A percentile compares a stretch with the other conserved stretches of the same genome.
Evolutionary conservation across 192 early-diverging fungal genomes (phyloP).

Genomic region (Backusella morwellensis): DNA sequence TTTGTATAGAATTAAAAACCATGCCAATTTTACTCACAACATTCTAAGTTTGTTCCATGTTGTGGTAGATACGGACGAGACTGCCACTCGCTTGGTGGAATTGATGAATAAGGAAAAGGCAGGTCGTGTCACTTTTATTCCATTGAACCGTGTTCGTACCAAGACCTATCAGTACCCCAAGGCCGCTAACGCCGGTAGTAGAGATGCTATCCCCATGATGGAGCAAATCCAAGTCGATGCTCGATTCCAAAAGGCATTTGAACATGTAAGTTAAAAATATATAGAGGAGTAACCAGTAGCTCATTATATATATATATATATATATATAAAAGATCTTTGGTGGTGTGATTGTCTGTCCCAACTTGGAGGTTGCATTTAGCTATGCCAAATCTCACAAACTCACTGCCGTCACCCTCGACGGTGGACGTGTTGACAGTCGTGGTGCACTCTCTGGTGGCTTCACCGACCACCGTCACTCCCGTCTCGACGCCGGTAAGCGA

Average conservation of each 20-base stretch:
- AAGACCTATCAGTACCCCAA: constrained; percentile 57
- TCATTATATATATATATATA: neutral
- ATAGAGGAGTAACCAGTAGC: neutral
- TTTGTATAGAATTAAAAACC: neutral
- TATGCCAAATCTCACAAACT: constrained; percentile 77
- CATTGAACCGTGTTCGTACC: constrained; percentile 83
- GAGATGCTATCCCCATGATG: constrained; percentile 83
- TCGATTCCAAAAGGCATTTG: constrained; percentile 70
- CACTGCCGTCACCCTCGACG: constrained; percentile 87
- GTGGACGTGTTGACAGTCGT: constrained; percentile 88
- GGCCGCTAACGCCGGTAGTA: constrained; percentile 24
- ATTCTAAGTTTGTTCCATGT: constrained; percentile 85
- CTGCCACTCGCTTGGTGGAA: constrained; percentile 75
- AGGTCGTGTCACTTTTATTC: constrained; percentile 95
- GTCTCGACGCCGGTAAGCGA: constrained; percentile 70
- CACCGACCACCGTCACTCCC: constrained; percentile 67
- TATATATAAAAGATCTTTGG: constrained; percentile 58
- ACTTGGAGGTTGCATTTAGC: constrained; percentile 74
- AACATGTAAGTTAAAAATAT: constrained; percentile 55
- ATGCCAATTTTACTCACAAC: neutral
- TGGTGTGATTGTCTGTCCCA: constrained; percentile 82
- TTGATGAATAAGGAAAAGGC: constrained; percentile 52
- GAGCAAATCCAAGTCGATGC: constrained; percentile 72
- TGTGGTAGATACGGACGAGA: constrained; percentile 94
- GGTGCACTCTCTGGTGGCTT: constrained; percentile 94